Evolutionary conservation across 352 stramenopile genomes (phyloP).

Genomic region (Pythium grandisporangium): DNA sequence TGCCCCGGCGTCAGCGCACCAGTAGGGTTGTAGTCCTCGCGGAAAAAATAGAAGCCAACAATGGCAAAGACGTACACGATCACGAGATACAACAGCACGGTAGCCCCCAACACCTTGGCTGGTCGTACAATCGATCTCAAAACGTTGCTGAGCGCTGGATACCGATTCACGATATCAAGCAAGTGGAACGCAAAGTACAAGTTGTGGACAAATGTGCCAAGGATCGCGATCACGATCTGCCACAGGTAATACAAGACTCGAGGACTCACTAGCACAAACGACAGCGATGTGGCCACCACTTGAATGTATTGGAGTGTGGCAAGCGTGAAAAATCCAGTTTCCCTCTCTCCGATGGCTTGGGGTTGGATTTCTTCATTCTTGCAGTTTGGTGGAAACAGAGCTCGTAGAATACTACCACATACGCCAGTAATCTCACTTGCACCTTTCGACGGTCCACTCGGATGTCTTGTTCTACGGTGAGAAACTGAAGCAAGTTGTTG

Average conservation of each 20-base stretch:
- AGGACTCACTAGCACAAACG: constrained; percentile 39
- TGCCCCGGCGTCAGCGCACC: constrained; percentile 20
- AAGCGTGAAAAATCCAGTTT: no score
- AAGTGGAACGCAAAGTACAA: constrained; percentile 75
- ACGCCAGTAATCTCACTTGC: no score
- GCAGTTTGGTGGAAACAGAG: constrained; percentile 4
- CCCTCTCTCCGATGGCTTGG: no score
- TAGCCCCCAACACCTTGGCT: constrained; percentile 46
- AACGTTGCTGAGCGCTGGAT: constrained; percentile 65
- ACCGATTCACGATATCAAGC: constrained; percentile 71
- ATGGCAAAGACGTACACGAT: constrained; percentile 70
- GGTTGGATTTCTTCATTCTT: no score
- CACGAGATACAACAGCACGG: constrained; percentile 55
- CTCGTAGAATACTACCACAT: no score
- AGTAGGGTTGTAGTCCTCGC: constrained; percentile 40
- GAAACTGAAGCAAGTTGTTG: neutral
- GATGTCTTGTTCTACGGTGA: no score
- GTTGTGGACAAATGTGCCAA: constrained; percentile 58
- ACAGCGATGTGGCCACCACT: constrained; percentile 31
- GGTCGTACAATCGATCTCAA: constrained; percentile 50
- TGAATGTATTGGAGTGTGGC: constrained; percentile 10
- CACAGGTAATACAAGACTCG: constrained; percentile 46
- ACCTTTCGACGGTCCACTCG: no score
- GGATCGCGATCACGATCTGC: constrained; percentile 47
- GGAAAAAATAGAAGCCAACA: constrained; percentile 67